Evolutionary conservation across 768 basidiomycete genomes (phyloP).

Genomic region (Termitomyces sp.): DNA sequence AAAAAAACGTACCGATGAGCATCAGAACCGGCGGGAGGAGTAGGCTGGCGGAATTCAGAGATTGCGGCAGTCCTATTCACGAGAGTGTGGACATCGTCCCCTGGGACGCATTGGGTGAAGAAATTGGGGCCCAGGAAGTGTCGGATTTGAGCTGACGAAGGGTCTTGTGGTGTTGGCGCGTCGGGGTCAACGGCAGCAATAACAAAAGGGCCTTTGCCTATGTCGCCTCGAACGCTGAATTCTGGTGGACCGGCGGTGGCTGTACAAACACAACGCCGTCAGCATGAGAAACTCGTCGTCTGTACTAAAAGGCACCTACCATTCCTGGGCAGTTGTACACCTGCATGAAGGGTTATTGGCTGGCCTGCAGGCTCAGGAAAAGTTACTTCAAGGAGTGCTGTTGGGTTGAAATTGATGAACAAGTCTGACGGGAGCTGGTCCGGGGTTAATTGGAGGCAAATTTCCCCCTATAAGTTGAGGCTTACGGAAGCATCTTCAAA

Average conservation of each 20-base stretch:
- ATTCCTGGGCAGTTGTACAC: slow-evolving; percentile 26
- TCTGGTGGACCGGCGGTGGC: slow-evolving; percentile 31
- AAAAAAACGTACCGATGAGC: slow-evolving; percentile 31
- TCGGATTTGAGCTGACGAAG: slow-evolving; percentile 35
- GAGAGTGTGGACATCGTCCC: slow-evolving; percentile 2
- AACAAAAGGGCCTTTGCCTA: slow-evolving; percentile 36
- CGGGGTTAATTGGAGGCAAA: neutral
- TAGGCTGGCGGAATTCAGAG: slow-evolving; percentile 32
- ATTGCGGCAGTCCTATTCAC: slow-evolving; percentile 35
- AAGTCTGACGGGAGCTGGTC: slow-evolving; percentile 26
- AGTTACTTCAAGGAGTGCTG: slow-evolving; percentile 27
- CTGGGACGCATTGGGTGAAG: neutral
- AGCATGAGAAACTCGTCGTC: neutral
- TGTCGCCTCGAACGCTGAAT: slow-evolving; percentile 22
- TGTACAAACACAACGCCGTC: slow-evolving; percentile 6
- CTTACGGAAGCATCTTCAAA: slow-evolving; percentile 21
- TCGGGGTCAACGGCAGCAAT: slow-evolving; percentile 43
- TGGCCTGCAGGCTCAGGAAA: slow-evolving; percentile 20
- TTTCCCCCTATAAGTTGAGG: neutral
- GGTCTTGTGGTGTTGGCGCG: slow-evolving; percentile 41
- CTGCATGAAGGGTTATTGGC: slow-evolving; percentile 28
- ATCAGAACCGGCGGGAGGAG: slow-evolving; percentile 35
- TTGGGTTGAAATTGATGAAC: slow-evolving; percentile 27
- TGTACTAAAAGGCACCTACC: slow-evolving; percentile 15
- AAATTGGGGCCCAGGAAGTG: slow-evolving; percentile 45